phyloP scores from a whole-genome alignment of 2,329 filamentous ascomycete genomes.

The Epichloe sp. region DNA sequence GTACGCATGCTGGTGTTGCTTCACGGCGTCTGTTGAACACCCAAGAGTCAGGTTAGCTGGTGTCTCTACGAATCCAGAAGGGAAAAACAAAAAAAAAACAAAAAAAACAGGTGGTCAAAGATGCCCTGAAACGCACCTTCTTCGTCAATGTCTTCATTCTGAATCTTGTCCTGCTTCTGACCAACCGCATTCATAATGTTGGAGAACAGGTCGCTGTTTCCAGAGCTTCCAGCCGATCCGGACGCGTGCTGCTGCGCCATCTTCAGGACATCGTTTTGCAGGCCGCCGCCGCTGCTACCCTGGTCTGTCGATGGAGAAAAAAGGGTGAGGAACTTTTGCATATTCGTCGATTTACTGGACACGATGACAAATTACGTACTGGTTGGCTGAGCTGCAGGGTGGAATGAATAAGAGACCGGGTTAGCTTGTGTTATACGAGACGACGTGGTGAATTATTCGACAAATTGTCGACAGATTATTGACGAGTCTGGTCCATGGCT shows the following conservation, averaged over 20 bases:
- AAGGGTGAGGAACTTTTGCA: background rate
- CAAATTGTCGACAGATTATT: background rate
- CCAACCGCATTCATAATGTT: conserved; percentile 32
- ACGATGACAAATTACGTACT: conserved; percentile 3
- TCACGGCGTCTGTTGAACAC: conserved; percentile 43
- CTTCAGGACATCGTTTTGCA: conserved; percentile 33
- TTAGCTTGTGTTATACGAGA: background rate
- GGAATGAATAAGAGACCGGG: background rate
- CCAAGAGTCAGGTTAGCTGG: background rate
- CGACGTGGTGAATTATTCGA: too few species aligned
- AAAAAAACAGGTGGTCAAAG: too few species aligned
- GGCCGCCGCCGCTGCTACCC: conserved; percentile 18
- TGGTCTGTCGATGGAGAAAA: background rate
- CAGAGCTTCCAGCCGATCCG: conserved; percentile 31
- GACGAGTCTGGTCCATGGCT: background rate
- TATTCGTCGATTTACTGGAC: too few species aligned
- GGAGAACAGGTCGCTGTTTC: conserved; percentile 35
- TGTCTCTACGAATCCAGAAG: background rate
- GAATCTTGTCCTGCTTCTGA: conserved; percentile 35
- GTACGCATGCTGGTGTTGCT: conserved; percentile 66
- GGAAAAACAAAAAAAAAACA: background rate
- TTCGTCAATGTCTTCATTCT: conserved; percentile 36
- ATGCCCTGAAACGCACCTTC: conserved; percentile 23
- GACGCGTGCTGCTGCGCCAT: conserved; percentile 35
- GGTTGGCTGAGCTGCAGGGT: conserved; percentile 5